phyloP scores from a whole-genome alignment of 2,329 filamentous ascomycete genomes.

The Penicillium polonicum region DNA sequence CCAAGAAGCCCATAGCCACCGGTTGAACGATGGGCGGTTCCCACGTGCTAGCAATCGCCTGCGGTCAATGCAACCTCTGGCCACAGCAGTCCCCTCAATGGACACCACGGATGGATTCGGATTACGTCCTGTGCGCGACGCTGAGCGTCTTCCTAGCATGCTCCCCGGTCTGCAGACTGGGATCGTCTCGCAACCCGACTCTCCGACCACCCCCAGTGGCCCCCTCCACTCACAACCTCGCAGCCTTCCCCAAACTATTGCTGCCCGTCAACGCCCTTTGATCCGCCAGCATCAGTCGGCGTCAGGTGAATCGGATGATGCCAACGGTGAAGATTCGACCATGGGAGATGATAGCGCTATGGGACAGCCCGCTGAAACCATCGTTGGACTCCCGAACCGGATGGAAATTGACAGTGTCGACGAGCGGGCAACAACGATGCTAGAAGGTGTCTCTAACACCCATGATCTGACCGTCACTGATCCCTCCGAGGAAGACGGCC shows the following conservation, averaged over 20 bases:
- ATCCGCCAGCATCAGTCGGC: constrained; percentile 85
- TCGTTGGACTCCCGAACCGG: constrained; percentile 73
- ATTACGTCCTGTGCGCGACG: constrained; percentile 74
- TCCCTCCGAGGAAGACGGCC: constrained; percentile 67
- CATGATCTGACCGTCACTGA: constrained; percentile 75
- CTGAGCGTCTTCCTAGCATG: constrained; percentile 82
- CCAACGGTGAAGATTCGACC: constrained; percentile 76
- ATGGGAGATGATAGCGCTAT: constrained; percentile 64
- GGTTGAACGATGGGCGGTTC: constrained; percentile 40
- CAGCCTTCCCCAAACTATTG: constrained; percentile 53
- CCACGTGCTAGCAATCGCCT: constrained; percentile 50
- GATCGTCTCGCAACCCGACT: constrained; percentile 83
- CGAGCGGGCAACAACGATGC: constrained; percentile 69
- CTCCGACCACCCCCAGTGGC: constrained; percentile 79
- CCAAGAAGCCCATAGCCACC: constrained; percentile 53
- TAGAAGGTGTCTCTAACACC: constrained; percentile 67
- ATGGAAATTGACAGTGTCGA: constrained; percentile 89
- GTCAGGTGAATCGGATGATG: constrained; percentile 84
- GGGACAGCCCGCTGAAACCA: constrained; percentile 60
- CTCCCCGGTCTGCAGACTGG: constrained; percentile 66
- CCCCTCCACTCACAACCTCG: constrained; percentile 60
- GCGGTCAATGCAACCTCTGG: constrained; percentile 64
- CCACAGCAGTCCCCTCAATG: constrained; percentile 65
- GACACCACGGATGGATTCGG: constrained; percentile 70
- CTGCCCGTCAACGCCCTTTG: constrained; percentile 71